These are phyloP conservation scores for Filosporella fistucella DNA, from an alignment of 495 filamentous ascomycete species.

Conservation along the genomic window DNA sequence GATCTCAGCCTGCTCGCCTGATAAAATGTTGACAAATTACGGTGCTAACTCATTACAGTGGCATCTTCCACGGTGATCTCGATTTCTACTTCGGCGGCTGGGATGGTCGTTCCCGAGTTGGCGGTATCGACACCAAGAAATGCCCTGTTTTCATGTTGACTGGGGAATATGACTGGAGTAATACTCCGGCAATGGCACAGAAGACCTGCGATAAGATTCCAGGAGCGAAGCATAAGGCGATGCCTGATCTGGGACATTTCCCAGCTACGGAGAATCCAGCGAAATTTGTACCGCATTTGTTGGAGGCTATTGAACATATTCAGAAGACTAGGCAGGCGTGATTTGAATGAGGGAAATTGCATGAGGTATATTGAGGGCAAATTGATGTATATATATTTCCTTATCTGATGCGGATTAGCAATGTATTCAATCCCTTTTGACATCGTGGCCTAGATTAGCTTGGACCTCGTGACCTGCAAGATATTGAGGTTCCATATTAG, in stretches of 20 bases:
- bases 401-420: too few relatives aligned
- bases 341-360: neutral
- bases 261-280: slow-evolving; percentile 33
- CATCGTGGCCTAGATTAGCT: too few relatives aligned
- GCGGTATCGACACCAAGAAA: slow-evolving; percentile 31
- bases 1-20: too few relatives aligned
- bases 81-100: slow-evolving; percentile 39
- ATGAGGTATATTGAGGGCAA: neutral
- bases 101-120: slow-evolving; percentile 33
- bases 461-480: too few relatives aligned
- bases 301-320: slow-evolving; percentile 11
- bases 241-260: slow-evolving; percentile 34
- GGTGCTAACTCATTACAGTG: too few relatives aligned
- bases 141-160: slow-evolving; percentile 41
- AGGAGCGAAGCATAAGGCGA: slow-evolving; percentile 31
- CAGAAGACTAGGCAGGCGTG: slow-evolving; percentile 9
- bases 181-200: slow-evolving; percentile 34
- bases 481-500: too few relatives aligned
- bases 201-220: slow-evolving; percentile 35
- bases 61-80: slow-evolving; percentile 39
- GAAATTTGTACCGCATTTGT: slow-evolving; percentile 20
- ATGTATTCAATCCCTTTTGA: too few relatives aligned
- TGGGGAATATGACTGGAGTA: slow-evolving; percentile 38
- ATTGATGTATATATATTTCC: neutral
- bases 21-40: too few relatives aligned